phyloP scores from a whole-genome alignment of 2,329 filamentous ascomycete species.

The Pezicula radicicola region DNA sequence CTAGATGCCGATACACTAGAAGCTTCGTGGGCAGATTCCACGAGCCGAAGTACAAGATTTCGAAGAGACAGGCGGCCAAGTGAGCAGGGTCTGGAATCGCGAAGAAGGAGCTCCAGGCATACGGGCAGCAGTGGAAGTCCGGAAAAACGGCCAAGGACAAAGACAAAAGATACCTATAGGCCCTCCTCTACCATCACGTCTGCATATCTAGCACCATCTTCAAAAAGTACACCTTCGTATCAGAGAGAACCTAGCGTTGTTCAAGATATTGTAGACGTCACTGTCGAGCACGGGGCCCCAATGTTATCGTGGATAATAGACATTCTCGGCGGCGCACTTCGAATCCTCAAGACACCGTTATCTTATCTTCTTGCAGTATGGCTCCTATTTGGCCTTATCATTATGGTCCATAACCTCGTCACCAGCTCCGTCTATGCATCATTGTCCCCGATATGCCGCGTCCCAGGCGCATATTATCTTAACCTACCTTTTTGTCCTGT shows the following conservation, averaged over 20 bases:
- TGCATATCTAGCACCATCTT: not conserved
- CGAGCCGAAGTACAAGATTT: slow-evolving; percentile 14
- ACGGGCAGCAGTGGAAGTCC: slow-evolving; percentile 13
- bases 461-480: slow-evolving; percentile 63
- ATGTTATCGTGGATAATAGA: slow-evolving; percentile 47
- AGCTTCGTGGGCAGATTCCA: slow-evolving; percentile 22
- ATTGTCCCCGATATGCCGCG: slow-evolving; percentile 65
- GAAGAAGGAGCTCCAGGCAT: slow-evolving; percentile 15
- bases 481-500: slow-evolving; percentile 61
- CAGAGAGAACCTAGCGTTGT: not conserved
- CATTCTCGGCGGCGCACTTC: slow-evolving; percentile 56
- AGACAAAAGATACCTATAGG: not conserved
- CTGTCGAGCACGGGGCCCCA: slow-evolving; percentile 12
- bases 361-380: slow-evolving; percentile 60
- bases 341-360: slow-evolving; percentile 61
- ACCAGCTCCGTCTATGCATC: slow-evolving; percentile 58
- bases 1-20: slow-evolving; percentile 25
- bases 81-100: slow-evolving; percentile 12
- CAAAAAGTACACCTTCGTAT: not conserved
- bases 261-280: slow-evolving; percentile 17
- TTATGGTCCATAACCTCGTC: slow-evolving; percentile 59
- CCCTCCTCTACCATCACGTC: not conserved
- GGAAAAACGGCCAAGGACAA: slow-evolving; percentile 15
- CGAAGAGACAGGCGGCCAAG: slow-evolving; percentile 9
- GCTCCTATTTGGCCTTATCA: slow-evolving; percentile 54